phyloP scores from a whole-genome alignment of 345 rosid genomes.

The Clausena lansium region DNA sequence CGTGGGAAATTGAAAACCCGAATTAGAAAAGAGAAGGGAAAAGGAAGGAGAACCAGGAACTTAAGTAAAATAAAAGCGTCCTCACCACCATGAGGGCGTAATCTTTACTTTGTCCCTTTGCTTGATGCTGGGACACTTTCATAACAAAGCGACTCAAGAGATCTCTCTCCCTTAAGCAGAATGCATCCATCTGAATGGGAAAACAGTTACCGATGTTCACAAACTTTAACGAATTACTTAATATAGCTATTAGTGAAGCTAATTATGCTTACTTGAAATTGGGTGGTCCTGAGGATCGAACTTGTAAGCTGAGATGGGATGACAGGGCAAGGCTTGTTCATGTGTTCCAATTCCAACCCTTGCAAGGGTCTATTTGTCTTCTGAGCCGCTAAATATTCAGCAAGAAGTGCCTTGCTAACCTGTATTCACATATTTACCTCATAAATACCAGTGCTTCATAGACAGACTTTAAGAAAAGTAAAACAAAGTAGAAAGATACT shows the following conservation, averaged over 20 bases:
- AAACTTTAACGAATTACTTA: slow-evolving; percentile 4
- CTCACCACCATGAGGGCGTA: slow-evolving; percentile 57
- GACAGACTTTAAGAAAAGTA: not conserved
- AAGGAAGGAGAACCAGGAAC: not conserved
- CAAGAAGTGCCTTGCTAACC: slow-evolving; percentile 93
- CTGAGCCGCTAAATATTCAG: slow-evolving; percentile 59
- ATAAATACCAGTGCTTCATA: slow-evolving; percentile 12
- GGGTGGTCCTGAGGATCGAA: slow-evolving; percentile 60
- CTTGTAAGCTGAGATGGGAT: slow-evolving; percentile 71
- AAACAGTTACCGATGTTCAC: slow-evolving; percentile 1
- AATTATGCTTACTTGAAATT: slow-evolving; percentile 57
- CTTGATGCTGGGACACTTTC: slow-evolving; percentile 59
- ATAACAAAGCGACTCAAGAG: slow-evolving; percentile 62
- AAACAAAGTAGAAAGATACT: not conserved
- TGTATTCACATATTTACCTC: slow-evolving; percentile 26
- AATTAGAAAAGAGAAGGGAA: slow-evolving; percentile 12
- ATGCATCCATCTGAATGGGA: slow-evolving; percentile 51
- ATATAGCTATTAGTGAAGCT: not conserved
- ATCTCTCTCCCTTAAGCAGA: slow-evolving; percentile 84
- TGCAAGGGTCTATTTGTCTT: slow-evolving; percentile 68
- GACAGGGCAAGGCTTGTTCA: slow-evolving; percentile 63
- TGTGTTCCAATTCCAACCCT: slow-evolving; percentile 82
- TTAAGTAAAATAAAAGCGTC: slow-evolving; percentile 8
- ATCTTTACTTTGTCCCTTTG: slow-evolving; percentile 67
- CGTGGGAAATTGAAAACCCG: not conserved